Conservation (phyloP, 306 rosid species). For the Dryas alaskensis region DNA sequence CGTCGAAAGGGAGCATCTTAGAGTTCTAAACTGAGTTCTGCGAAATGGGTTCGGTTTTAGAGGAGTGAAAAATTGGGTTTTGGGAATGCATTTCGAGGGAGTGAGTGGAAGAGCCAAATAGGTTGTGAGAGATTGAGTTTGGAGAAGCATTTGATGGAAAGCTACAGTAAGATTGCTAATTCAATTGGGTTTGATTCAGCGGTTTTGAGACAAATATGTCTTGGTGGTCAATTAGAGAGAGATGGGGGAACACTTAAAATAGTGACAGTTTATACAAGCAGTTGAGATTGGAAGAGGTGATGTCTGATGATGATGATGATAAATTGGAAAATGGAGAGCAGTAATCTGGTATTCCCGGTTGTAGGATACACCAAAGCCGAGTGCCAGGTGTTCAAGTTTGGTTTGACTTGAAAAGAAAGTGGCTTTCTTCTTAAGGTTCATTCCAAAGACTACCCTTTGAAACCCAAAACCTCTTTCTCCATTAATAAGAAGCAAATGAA, state of each 20-base stretch:
- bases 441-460: background rate
- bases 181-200: background rate
- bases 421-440: too few species aligned
- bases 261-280: background rate
- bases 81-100: conserved; percentile 23
- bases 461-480: background rate
- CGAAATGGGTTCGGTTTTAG: conserved; percentile 28
- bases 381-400: too few species aligned
- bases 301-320: background rate
- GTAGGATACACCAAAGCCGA: too few species aligned
- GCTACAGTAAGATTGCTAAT: background rate
- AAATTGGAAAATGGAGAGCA: background rate
- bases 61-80: conserved; percentile 17
- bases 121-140: conserved; percentile 38
- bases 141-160: conserved; percentile 49
- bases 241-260: background rate
- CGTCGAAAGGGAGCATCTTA: conserved; percentile 56
- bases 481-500: background rate
- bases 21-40: conserved; percentile 16
- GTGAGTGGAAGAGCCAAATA: conserved; percentile 34
- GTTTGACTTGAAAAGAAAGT: too few species aligned
- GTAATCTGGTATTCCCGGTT: background rate
- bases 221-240: background rate
- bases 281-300: background rate
- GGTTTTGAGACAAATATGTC: background rate